A percentile compares a stretch with the other conserved stretches of the same genome.
These are phyloP conservation scores for Solanum piurae DNA, from an alignment of 257 asterid species.

Conservation along the genomic window DNA sequence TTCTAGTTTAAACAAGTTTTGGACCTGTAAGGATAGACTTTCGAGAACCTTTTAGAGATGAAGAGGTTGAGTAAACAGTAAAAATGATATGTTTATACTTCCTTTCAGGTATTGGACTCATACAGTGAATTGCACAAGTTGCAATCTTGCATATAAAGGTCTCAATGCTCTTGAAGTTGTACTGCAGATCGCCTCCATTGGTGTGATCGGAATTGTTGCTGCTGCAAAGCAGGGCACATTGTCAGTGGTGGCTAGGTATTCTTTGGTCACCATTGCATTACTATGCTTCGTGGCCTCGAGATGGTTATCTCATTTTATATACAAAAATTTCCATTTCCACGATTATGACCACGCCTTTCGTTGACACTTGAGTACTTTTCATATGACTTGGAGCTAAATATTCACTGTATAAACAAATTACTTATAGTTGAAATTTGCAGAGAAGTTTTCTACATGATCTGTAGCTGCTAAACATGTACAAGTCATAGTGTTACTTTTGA, in stretches of 20 bases:
- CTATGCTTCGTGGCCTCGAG: constrained; percentile 64
- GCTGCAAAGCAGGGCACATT: constrained; percentile 47
- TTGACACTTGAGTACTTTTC: constrained; percentile 2
- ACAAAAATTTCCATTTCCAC: constrained; percentile 74
- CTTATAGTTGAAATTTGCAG: neutral
- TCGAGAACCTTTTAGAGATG: neutral
- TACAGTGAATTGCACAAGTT: constrained; percentile 60
- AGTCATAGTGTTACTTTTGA: neutral
- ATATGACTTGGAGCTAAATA: neutral
- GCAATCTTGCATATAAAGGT: constrained; percentile 49
- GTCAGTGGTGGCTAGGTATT: constrained; percentile 33
- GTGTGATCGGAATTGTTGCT: constrained; percentile 45
- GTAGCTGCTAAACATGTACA: neutral
- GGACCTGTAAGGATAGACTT: neutral
- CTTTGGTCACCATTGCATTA: constrained; percentile 36
- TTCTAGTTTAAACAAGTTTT: no score
- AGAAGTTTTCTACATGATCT: neutral
- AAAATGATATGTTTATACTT: neutral
- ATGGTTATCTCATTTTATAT: constrained; percentile 66
- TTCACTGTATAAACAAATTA: neutral
- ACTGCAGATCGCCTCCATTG: constrained; percentile 45
- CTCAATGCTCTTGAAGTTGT: constrained; percentile 38
- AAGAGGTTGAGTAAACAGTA: neutral
- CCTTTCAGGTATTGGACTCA: constrained; percentile 74
- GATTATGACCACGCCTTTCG: constrained; percentile 82